Base-by-base conservation (phyloP, 73 alveolate species). In the Stentor coeruleus region DNA sequence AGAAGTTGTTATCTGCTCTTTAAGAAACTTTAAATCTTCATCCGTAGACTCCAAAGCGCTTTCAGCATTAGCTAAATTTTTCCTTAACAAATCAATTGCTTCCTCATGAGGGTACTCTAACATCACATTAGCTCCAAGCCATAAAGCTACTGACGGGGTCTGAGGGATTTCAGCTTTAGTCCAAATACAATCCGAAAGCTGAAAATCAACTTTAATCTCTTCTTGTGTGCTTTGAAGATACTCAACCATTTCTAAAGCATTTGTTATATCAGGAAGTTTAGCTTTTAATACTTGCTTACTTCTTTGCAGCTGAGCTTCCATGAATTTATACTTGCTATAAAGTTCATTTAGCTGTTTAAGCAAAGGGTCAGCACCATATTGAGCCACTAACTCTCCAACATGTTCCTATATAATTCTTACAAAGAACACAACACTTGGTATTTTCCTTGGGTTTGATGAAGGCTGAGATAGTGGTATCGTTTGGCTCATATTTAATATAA, bases 51-150 rank as follows among this genome's bases (percentile, higher is more conserved):
- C 87, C 30, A 92, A 74, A 55, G 91, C 92, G 73, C 80, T 86
- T 39, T 84, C 77, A 31, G 98, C 99, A 59, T 92, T 92, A 38
- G 88, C 90, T 59, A 90, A 83, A 86, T 95, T 94, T 58, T 80
- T 85, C 79, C 88, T 86, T 15, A 94, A 84, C 38, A 95, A 90
- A 35, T 57, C 92, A 74, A 89, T 82, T n/a, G 99, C 98, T 77
- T 95, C 99, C 31, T 85, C 87, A 74, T 81, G 89, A 49, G 90
- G 39, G 83, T 92, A 94, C 86, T 95, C 99, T 83, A 91, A 95
- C 98, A 95, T 94, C 42, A 94, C 97, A 90, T 95, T 95, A 38
- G 99, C 99, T 42, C 99, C 99, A 59, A 95, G 84, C 99, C 99
- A 95, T 59, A 95, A 80, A 59, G 93, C 91, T 3, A 95, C 98